phyloP scores from a whole-genome alignment of 139 green algal species.

The Chlorella sp. region DNA sequence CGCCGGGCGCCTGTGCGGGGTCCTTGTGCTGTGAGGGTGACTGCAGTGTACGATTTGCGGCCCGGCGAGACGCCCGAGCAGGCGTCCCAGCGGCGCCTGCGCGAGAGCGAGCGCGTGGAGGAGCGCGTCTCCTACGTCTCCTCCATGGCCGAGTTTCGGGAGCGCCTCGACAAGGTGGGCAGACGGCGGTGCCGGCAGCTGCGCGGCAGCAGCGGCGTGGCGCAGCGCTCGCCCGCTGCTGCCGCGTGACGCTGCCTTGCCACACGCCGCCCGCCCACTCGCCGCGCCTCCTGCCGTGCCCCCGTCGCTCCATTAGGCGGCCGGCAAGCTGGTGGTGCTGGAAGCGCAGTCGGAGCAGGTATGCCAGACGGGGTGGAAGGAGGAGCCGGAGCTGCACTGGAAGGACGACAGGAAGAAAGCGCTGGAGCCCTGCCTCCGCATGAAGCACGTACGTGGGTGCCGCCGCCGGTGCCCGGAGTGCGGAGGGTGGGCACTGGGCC shows the following conservation, averaged over 20 bases:
- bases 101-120: slow-evolving; percentile 67
- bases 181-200: neutral
- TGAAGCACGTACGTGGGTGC: slow-evolving; percentile 87
- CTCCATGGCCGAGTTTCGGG: slow-evolving; percentile 46
- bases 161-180: slow-evolving; percentile 41
- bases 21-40: no score
- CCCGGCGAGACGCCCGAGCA: slow-evolving; percentile 63
- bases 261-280: neutral
- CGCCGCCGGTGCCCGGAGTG: no score
- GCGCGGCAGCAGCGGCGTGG: no score
- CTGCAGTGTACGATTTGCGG: slow-evolving; percentile 18
- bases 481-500: no score
- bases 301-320: slow-evolving; percentile 37
- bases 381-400: slow-evolving; percentile 85
- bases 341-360: slow-evolving; percentile 67
- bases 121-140: slow-evolving; percentile 60
- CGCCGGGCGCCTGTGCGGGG: no score
- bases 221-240: neutral
- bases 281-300: neutral
- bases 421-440: slow-evolving; percentile 54
- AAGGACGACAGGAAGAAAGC: slow-evolving; percentile 63
- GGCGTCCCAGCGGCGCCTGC: slow-evolving; percentile 55
- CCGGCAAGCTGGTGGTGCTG: slow-evolving; percentile 74
- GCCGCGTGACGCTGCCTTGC: neutral
- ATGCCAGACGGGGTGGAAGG: slow-evolving; percentile 73